phyloP scores from a whole-genome alignment of 495 filamentous ascomycete species.

The Oidiodendron maius region DNA sequence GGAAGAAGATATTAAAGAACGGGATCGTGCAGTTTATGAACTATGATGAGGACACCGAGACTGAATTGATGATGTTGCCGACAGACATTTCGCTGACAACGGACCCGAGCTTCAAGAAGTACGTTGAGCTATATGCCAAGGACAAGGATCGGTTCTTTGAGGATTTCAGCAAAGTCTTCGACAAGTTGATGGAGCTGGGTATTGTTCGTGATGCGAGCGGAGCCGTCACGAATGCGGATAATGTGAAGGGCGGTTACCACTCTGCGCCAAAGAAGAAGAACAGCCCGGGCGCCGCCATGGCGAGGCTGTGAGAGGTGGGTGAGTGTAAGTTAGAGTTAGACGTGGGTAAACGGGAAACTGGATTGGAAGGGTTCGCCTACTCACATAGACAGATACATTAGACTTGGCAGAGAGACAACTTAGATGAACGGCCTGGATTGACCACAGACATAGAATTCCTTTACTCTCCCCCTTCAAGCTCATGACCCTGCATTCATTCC shows the following conservation, averaged over 20 bases:
- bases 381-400: too few relatives aligned
- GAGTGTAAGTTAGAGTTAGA: background rate
- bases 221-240: slow-evolving; percentile 44
- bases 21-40: slow-evolving; percentile 54
- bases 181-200: slow-evolving; percentile 57
- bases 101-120: slow-evolving; percentile 33
- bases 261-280: slow-evolving; percentile 56
- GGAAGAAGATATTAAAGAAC: slow-evolving; percentile 41
- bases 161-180: slow-evolving; percentile 53
- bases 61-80: slow-evolving; percentile 52
- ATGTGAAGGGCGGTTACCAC: slow-evolving; percentile 46
- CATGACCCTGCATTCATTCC: too few relatives aligned
- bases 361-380: too few relatives aligned
- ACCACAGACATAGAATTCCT: too few relatives aligned
- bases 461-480: too few relatives aligned
- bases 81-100: slow-evolving; percentile 36
- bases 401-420: too few relatives aligned
- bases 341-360: background rate
- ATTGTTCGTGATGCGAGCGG: slow-evolving; percentile 48
- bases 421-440: too few relatives aligned
- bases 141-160: slow-evolving; percentile 59
- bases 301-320: slow-evolving; percentile 15
- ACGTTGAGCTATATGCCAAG: slow-evolving; percentile 53
- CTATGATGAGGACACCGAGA: slow-evolving; percentile 47
- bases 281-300: slow-evolving; percentile 29